Conservation (phyloP, 2,329 filamentous ascomycete genomes). For the Zasmidium angulare region DNA sequence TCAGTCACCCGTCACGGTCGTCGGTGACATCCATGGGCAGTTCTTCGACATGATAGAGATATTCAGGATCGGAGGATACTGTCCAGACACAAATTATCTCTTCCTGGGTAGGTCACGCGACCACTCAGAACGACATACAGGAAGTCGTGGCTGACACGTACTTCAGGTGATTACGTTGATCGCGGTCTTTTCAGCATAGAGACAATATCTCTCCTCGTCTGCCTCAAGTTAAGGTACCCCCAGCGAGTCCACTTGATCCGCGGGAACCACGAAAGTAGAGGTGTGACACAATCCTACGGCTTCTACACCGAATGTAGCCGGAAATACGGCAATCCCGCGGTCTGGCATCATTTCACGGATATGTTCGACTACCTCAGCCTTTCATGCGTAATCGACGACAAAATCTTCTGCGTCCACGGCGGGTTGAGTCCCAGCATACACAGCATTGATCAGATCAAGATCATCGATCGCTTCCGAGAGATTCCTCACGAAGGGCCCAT, state of each 20-base stretch:
- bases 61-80: constrained; percentile 96
- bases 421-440: constrained; percentile 74
- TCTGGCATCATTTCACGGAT: constrained; percentile 99
- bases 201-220: constrained; percentile 96
- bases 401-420: constrained; percentile 98
- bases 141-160: constrained; percentile 2
- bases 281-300: constrained; percentile 97
- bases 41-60: constrained; percentile 99
- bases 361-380: constrained; percentile 99
- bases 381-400: constrained; percentile 96
- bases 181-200: constrained; percentile 98
- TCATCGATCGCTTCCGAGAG: constrained; percentile 97
- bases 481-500: constrained; percentile 98
- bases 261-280: constrained; percentile 95
- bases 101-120: constrained; percentile 71
- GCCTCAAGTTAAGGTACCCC: constrained; percentile 94
- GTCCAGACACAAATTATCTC: constrained; percentile 96
- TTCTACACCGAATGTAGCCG: constrained; percentile 98
- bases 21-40: constrained; percentile 97
- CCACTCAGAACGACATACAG: neutral
- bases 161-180: constrained; percentile 70
- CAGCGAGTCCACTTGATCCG: constrained; percentile 93
- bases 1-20: constrained; percentile 89
- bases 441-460: constrained; percentile 98
- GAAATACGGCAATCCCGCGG: constrained; percentile 97